phyloP scores from a whole-genome alignment of 768 basidiomycete genomes.

The Suillus hirtellus region DNA sequence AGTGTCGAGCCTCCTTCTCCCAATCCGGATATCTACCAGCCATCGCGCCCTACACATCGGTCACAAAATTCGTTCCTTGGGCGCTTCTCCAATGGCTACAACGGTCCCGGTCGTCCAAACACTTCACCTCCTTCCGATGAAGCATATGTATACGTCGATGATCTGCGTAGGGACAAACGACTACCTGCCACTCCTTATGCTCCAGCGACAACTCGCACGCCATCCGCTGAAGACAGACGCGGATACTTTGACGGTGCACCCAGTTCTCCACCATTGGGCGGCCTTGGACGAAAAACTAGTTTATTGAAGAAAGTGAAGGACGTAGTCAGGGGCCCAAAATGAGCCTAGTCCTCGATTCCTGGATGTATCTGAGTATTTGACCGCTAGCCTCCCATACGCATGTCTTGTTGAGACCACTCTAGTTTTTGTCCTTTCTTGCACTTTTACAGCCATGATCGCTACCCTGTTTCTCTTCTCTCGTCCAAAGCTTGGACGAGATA shows the following conservation, averaged over 20 bases:
- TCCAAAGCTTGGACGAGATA: constrained; percentile 2
- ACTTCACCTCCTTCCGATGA: constrained; percentile 44
- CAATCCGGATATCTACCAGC: constrained; percentile 35
- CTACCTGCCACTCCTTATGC: constrained; percentile 44
- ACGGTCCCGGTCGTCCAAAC: constrained; percentile 36
- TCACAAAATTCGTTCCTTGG: constrained; percentile 77
- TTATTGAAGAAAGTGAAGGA: constrained; percentile 79
- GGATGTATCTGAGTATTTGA: constrained; percentile 15
- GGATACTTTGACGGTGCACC: constrained; percentile 53
- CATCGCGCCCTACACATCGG: constrained; percentile 62
- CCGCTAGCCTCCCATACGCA: background rate
- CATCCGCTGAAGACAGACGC: constrained; percentile 31
- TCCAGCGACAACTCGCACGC: constrained; percentile 23
- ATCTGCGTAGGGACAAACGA: constrained; percentile 52
- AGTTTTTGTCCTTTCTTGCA: constrained; percentile 13
- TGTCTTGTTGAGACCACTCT: constrained; percentile 13
- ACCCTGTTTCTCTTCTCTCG: constrained; percentile 5
- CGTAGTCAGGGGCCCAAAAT: constrained; percentile 61
- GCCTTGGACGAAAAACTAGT: constrained; percentile 72
- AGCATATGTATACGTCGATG: constrained; percentile 67
- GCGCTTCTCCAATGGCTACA: constrained; percentile 49
- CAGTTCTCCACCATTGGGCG: constrained; percentile 38
- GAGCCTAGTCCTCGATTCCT: constrained; percentile 14
- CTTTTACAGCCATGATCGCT: constrained; percentile 10
- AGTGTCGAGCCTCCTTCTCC: constrained; percentile 47